These are phyloP conservation scores for Fistulifera pelliculosa DNA, from an alignment of 108 stramenopile species.

Conservation along the genomic window DNA sequence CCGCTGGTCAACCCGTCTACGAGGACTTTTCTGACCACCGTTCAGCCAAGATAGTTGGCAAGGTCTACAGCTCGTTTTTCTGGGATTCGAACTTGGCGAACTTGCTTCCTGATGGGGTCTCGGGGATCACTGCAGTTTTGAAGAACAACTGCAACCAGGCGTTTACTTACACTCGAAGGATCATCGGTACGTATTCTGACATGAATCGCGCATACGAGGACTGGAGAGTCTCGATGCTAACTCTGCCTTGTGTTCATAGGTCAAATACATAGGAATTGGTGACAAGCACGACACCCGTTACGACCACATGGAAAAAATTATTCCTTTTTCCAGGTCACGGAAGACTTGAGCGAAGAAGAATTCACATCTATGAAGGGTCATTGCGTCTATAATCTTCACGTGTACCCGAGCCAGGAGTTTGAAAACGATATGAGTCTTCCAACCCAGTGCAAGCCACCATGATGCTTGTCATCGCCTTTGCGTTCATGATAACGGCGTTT, in stretches of 20 bases:
- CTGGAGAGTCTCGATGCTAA: no score
- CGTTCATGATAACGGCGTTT: slow-evolving; percentile 20
- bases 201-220: no score
- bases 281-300: slow-evolving; percentile 14
- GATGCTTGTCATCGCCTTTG: slow-evolving; percentile 9
- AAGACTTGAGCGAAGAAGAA: no score
- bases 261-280: slow-evolving; percentile 4
- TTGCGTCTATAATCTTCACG: background rate
- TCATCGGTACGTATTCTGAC: background rate
- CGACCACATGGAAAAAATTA: slow-evolving; percentile 3
- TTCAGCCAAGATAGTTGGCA: slow-evolving; percentile 7
- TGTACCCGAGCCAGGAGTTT: slow-evolving; percentile 2
- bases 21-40: slow-evolving; percentile 2
- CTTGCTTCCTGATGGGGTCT: slow-evolving; percentile 13
- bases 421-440: slow-evolving; percentile 1
- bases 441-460: slow-evolving; percentile 19
- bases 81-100: slow-evolving; percentile 1
- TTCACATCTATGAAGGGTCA: background rate
- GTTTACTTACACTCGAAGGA: slow-evolving; percentile 7
- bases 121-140: slow-evolving; percentile 6
- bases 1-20: background rate
- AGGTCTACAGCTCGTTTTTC: slow-evolving; percentile 1
- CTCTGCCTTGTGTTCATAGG: background rate
- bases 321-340: background rate
- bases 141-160: slow-evolving; percentile 10